Conservation (phyloP, 768 basidiomycete genomes). For the Boletus sp. region DNA sequence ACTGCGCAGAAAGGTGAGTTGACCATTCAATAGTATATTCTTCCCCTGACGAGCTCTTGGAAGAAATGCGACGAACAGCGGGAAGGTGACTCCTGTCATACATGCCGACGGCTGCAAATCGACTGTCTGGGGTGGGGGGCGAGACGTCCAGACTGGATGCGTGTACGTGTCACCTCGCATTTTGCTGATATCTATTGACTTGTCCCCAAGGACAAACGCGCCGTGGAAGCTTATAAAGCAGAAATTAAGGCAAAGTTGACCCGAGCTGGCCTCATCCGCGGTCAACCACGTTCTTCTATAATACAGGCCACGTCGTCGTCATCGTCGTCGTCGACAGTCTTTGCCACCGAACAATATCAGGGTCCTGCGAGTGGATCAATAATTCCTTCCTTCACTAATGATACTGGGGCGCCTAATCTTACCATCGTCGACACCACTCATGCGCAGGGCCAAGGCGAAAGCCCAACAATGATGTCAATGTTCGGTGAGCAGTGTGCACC, state of each 20-base stretch:
- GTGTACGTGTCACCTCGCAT: conserved; percentile 45
- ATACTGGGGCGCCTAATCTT: conserved; percentile 21
- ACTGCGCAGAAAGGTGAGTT: conserved; percentile 69
- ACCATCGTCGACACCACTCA: conserved; percentile 21
- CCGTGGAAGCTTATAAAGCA: conserved; percentile 79
- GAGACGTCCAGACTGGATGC: conserved; percentile 87
- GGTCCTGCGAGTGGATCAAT: conserved; percentile 19
- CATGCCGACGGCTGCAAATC: conserved; percentile 77
- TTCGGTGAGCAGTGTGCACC: conserved; percentile 23
- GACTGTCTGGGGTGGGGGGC: conserved; percentile 84
- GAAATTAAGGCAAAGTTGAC: conserved; percentile 81
- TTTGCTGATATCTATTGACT: conserved; percentile 15
- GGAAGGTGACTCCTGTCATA: conserved; percentile 76
- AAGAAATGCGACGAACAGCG: conserved; percentile 91
- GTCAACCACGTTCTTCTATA: conserved; percentile 68
- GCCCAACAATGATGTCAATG: conserved; percentile 27
- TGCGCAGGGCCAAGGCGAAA: conserved; percentile 19
- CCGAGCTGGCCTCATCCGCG: conserved; percentile 75
- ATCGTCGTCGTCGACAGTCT: conserved; percentile 33
- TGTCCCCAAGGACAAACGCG: conserved; percentile 69
- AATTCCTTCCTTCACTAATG: conserved; percentile 21
- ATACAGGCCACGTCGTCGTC: conserved; percentile 34
- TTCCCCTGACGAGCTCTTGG: conserved; percentile 4
- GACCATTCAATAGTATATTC: not conserved
- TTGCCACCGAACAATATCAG: conserved; percentile 31